A percentile compares a stretch with the other conserved stretches of the same genome.
phyloP scores from a whole-genome alignment of 2,329 filamentous ascomycete species.

The Coniella vitis region DNA sequence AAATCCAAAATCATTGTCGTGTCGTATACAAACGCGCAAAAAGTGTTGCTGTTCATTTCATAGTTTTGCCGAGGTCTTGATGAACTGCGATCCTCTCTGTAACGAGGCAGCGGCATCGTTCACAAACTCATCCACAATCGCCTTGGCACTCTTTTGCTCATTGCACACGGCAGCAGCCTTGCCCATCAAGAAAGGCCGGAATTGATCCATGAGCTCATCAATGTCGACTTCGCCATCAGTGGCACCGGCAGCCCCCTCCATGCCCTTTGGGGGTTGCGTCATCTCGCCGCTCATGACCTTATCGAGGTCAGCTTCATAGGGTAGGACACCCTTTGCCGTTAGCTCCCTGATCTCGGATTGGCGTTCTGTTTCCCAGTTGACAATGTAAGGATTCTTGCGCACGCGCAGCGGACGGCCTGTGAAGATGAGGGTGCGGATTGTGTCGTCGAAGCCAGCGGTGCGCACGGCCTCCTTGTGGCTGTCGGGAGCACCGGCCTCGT shows the following conservation, averaged over 20 bases:
- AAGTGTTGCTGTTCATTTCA: constrained; percentile 32
- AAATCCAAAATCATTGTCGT: too few relatives aligned
- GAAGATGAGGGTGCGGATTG: constrained; percentile 96
- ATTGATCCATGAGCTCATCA: constrained; percentile 87
- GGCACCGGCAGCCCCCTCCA: constrained; percentile 57
- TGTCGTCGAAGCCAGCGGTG: constrained; percentile 90
- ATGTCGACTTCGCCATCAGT: constrained; percentile 60
- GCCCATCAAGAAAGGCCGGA: constrained; percentile 89
- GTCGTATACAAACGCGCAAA: too few relatives aligned
- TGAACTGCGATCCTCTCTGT: constrained; percentile 58
- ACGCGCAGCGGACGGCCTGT: constrained; percentile 93
- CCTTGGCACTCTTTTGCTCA: constrained; percentile 86
- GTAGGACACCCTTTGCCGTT: constrained; percentile 80
- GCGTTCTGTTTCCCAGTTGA: constrained; percentile 94
- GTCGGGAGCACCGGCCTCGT: constrained; percentile 90
- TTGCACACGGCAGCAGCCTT: constrained; percentile 92
- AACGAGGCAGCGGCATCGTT: constrained; percentile 68
- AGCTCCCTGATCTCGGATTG: constrained; percentile 86
- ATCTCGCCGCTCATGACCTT: constrained; percentile 61
- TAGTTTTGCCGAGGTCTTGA: constrained; percentile 55
- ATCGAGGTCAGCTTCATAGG: constrained; percentile 92
- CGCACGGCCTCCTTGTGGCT: constrained; percentile 92
- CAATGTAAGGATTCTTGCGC: constrained; percentile 86
- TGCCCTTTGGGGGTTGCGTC: constrained; percentile 56
- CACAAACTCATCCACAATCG: constrained; percentile 90